Percentiles rank a stretch among this genome's conserved stretches.
These are phyloP conservation scores for Geotrichum bryndzae DNA, from an alignment of 1,139 yeast species.

Conservation along the genomic window DNA sequence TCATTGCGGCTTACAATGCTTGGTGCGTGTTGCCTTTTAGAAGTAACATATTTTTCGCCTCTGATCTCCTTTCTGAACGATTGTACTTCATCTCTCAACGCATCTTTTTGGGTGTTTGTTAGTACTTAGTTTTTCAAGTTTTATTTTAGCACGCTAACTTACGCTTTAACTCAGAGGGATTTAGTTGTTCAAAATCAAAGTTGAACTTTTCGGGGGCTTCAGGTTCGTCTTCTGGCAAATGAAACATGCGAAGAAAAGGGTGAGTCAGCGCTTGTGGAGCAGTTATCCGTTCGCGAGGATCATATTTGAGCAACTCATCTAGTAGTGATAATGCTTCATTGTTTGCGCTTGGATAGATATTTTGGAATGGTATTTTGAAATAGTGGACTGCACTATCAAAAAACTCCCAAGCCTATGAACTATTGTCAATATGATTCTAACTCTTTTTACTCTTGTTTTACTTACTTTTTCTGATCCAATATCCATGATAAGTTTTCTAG, in stretches of 20 bases:
- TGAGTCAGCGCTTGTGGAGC: conserved; percentile 79
- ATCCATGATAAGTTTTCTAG: conserved; percentile 60
- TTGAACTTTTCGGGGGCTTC: conserved; percentile 66
- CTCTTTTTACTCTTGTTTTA: background rate
- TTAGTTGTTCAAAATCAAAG: conserved; percentile 67
- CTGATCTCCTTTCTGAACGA: conserved; percentile 69
- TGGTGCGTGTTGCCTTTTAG: conserved; percentile 4
- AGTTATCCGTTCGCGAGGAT: conserved; percentile 70
- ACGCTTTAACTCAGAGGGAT: conserved; percentile 15
- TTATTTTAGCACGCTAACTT: background rate
- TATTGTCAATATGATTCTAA: conserved; percentile 1
- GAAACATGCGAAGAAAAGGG: conserved; percentile 77
- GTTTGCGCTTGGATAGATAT: conserved; percentile 64
- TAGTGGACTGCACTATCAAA: conserved; percentile 20
- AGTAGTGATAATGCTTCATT: conserved; percentile 70
- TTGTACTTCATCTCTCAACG: conserved; percentile 55
- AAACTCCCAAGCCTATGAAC: conserved; percentile 18
- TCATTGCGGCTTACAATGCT: background rate
- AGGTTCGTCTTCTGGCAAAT: conserved; percentile 80
- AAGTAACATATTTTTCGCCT: conserved; percentile 17
- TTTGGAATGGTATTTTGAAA: conserved; percentile 50
- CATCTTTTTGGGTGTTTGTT: conserved; percentile 42
- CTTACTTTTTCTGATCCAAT: conserved; percentile 52
- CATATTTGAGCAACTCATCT: conserved; percentile 66
- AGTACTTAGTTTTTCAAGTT: background rate